Evolutionary conservation across 208 protist genomes (phyloP).

Genomic region (Trypanosoma cruzi): DNA sequence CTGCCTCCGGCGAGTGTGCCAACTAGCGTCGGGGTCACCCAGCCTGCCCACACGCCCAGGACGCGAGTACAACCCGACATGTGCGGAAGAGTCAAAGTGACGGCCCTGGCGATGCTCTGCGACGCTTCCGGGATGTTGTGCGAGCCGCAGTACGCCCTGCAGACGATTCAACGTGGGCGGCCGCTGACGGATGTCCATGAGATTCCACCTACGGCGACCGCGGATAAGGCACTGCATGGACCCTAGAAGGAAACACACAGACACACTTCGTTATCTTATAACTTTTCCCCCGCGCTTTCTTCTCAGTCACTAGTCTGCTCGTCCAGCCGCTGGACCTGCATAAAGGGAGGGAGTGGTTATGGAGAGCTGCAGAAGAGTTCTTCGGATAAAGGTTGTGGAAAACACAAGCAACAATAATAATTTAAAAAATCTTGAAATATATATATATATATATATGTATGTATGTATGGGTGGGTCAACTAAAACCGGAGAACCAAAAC

Average conservation of each 20-base stretch:
- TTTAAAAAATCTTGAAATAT: too few species aligned
- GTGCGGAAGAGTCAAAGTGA: slow-evolving; percentile 38
- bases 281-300: background rate
- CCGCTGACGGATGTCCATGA: slow-evolving; percentile 39
- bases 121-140: slow-evolving; percentile 35
- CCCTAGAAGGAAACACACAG: background rate
- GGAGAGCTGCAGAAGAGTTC: too few species aligned
- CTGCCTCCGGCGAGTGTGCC: slow-evolving; percentile 32
- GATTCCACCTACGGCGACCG: slow-evolving; percentile 33
- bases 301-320: background rate
- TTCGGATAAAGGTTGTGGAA: too few species aligned
- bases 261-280: background rate
- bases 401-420: too few species aligned
- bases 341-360: too few species aligned
- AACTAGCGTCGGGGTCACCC: slow-evolving; percentile 37
- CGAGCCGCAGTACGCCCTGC: slow-evolving; percentile 34
- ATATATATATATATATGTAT: too few species aligned
- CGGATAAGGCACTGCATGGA: slow-evolving; percentile 23
- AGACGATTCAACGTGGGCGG: slow-evolving; percentile 38
- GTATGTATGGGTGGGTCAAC: too few species aligned
- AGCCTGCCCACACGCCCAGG: slow-evolving; percentile 45
- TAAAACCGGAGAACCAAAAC: too few species aligned
- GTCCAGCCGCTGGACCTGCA: too few species aligned
- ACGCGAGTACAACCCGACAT: slow-evolving; percentile 59
- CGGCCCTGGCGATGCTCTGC: slow-evolving; percentile 33